Evolutionary conservation across 805 yeast species (phyloP).

Genomic region (Kluyveromyces aestuarii): DNA sequence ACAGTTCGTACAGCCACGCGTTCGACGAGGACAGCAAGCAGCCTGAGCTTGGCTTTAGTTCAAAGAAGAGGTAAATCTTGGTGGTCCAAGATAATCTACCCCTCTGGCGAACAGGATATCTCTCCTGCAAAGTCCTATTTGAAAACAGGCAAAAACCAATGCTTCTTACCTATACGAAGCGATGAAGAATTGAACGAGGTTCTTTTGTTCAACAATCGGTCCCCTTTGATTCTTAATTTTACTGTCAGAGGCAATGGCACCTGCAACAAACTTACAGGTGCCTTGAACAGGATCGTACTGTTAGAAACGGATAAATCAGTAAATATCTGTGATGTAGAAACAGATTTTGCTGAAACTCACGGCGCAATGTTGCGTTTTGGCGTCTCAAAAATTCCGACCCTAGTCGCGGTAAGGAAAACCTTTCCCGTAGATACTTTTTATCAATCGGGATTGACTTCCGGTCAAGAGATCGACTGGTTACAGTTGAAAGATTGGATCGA

Average conservation of each 20-base stretch:
- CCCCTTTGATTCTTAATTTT: conserved; percentile 64
- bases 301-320: conserved; percentile 42
- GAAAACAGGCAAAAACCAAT: conserved; percentile 8
- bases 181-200: conserved; percentile 51
- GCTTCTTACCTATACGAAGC: conserved; percentile 44
- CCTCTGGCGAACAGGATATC: conserved; percentile 1
- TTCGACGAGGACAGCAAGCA: neutral
- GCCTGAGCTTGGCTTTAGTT: neutral
- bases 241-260: conserved; percentile 55
- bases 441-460: conserved; percentile 14
- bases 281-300: conserved; percentile 44
- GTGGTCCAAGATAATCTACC: conserved; percentile 9
- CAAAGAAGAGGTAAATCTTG: conserved; percentile 4
- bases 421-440: conserved; percentile 39
- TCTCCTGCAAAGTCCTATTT: conserved; percentile 5
- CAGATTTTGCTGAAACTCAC: conserved; percentile 55
- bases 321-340: conserved; percentile 61
- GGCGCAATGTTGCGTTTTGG: conserved; percentile 51
- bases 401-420: conserved; percentile 60
- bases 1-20: too few species aligned
- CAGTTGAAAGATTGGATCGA: conserved; percentile 37
- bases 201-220: conserved; percentile 37
- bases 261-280: conserved; percentile 54
- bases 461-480: conserved; percentile 35
- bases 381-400: conserved; percentile 50